Base-by-base conservation (phyloP, 2,329 filamentous ascomycete genomes). In the Fusarium sarcochroum region DNA sequence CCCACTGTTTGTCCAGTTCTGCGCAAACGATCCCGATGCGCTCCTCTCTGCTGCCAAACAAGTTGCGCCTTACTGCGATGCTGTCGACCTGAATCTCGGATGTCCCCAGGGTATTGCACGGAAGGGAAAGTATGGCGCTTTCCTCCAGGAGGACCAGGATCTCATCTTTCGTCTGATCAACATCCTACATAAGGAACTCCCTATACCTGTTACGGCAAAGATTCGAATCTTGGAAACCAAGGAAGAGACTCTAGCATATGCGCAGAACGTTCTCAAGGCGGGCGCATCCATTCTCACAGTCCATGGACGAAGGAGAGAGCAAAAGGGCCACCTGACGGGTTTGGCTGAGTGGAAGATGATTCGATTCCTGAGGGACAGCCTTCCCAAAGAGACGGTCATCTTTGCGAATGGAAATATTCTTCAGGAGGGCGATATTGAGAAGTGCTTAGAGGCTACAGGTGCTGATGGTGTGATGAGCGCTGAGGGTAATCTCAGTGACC, bases 331-430 rank as follows among this genome's bases (percentile, higher is more conserved):
- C 77, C 87, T 97, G 75, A 99, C 96, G 0, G 96, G 96, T 0
- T 73, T 98, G 35, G 96, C 96, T 6, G 94, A 99, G 80, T 99
- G 96, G 96, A 83, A 82, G n/a, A 88, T 91, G 75, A 90, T 99
- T 58, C 87, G 90, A 6, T 95, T 92, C 75, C 80, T 99, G 68
- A 86, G 96, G 48, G 93, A 97, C 13, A 91, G 91, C 64, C 81
- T 99, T 30, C 95, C 95, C 0, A 82, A 86, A 2, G 94, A 98
- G 47, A 97, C 94, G 9, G 96, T 99, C 23, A 88, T 99, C 4
- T 98, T 99, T 76, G 96, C 96, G 5, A 99, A 99, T 78, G 96
- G 96, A 14, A 99, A 99, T 76, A 91, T 98, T 35, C 82, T 99
- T 60, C 91, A 93, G 77, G 86, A 91, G 60, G 90, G 85, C 1